A percentile compares a stretch with the other conserved stretches of the same genome.
phyloP scores from a whole-genome alignment of 2,329 filamentous ascomycete species.

The Fusarium penzigii region DNA sequence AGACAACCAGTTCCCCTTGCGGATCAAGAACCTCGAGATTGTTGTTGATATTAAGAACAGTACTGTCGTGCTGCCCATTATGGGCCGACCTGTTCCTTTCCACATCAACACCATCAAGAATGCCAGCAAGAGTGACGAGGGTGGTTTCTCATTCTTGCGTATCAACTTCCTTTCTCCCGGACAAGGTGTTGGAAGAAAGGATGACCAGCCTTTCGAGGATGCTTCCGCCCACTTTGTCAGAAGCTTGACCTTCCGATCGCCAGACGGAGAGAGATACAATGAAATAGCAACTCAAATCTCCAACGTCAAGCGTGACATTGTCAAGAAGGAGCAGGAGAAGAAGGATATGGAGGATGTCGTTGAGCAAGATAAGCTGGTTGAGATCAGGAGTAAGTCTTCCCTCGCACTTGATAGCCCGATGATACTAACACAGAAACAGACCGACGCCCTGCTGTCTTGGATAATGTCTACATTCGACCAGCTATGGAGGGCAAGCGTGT shows the following conservation, averaged over 20 bases:
- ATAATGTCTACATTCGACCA: conserved; percentile 93
- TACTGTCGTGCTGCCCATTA: conserved; percentile 91
- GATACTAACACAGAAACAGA: conserved; percentile 58
- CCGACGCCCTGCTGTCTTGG: conserved; percentile 84
- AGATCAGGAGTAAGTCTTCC: conserved; percentile 76
- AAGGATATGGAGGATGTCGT: conserved; percentile 99
- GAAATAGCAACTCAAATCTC: conserved; percentile 92
- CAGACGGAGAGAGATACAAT: conserved; percentile 83
- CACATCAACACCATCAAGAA: conserved; percentile 99
- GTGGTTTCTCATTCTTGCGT: conserved; percentile 88
- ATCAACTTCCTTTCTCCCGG: conserved; percentile 98
- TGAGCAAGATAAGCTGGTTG: conserved; percentile 94
- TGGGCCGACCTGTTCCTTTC: conserved; percentile 96
- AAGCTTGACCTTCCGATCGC: conserved; percentile 91
- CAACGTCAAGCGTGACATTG: conserved; percentile 90
- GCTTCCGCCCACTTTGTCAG: conserved; percentile 93
- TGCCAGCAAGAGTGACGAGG: conserved; percentile 95
- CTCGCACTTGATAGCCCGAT: not conserved
- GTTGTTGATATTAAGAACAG: conserved; percentile 88
- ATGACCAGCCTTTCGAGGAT: conserved; percentile 97
- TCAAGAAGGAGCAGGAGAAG: conserved; percentile 95
- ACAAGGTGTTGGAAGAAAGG: conserved; percentile 94
- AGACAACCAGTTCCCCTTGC: conserved; percentile 86
- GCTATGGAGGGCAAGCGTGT: conserved; percentile 97
- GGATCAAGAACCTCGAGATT: conserved; percentile 83